Evolutionary conservation across 2,329 filamentous ascomycete genomes (phyloP).

Genomic region (Gnomoniopsis sp.): DNA sequence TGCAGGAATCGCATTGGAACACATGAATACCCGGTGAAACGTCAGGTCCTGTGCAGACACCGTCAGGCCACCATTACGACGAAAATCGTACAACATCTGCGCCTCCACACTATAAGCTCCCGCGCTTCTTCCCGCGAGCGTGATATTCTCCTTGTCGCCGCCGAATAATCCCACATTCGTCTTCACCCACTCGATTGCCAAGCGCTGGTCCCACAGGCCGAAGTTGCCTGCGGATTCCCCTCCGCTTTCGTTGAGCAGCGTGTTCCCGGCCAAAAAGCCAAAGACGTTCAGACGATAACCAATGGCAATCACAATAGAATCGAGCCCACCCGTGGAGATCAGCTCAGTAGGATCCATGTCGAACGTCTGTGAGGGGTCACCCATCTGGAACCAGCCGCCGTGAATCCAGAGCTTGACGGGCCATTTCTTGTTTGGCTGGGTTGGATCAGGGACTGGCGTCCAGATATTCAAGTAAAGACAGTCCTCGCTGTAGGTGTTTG

Average conservation of each 20-base stretch:
- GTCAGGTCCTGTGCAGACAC: constrained; percentile 15
- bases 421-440: constrained; percentile 14
- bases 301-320: constrained; percentile 52
- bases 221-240: constrained; percentile 35
- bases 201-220: constrained; percentile 42
- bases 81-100: constrained; percentile 36
- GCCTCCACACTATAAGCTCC: constrained; percentile 41
- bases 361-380: constrained; percentile 12
- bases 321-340: constrained; percentile 24
- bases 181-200: constrained; percentile 49
- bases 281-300: constrained; percentile 61
- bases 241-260: constrained; percentile 24
- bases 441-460: constrained; percentile 22
- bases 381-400: constrained; percentile 12
- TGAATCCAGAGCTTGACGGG: constrained; percentile 14
- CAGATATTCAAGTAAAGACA: constrained; percentile 31
- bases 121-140: constrained; percentile 39
- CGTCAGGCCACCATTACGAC: constrained; percentile 15
- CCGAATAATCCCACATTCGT: constrained; percentile 43
- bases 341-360: constrained; percentile 2
- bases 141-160: constrained; percentile 43
- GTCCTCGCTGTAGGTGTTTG: constrained; percentile 23
- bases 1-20: constrained; percentile 42
- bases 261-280: constrained; percentile 55
- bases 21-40: constrained; percentile 38